A percentile compares a stretch with the other conserved stretches of the same genome.
phyloP scores from a whole-genome alignment of 176 grass and related monocot genomes.

The Panicum miliaceum region DNA sequence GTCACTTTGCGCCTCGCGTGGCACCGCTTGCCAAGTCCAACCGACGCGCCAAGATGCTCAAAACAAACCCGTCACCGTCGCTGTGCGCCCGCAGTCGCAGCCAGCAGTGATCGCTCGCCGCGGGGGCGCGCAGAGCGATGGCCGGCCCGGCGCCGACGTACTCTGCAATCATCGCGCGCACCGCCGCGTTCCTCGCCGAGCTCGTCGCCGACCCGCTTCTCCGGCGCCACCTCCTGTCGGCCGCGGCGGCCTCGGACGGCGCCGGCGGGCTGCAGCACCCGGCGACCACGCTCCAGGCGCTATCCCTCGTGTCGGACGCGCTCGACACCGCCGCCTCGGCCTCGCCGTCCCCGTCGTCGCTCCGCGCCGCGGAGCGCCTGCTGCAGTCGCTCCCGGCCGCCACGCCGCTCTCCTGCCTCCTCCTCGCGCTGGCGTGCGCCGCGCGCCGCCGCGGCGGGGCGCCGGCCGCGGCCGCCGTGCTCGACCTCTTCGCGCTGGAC shows the following conservation, averaged over 20 bases:
- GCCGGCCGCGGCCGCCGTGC: conserved; percentile 43
- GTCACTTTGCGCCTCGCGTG: conserved; percentile 20
- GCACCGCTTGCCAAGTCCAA: conserved; percentile 4
- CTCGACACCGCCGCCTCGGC: conserved; percentile 50
- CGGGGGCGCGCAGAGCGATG: conserved; percentile 29
- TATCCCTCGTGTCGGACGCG: conserved; percentile 59
- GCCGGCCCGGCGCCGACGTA: conserved; percentile 29
- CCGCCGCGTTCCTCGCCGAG: conserved; percentile 56
- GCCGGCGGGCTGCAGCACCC: conserved; percentile 19
- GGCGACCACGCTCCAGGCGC: conserved; percentile 48
- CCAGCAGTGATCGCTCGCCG: neutral
- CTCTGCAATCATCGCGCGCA: conserved; percentile 45
- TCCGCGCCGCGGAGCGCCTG: conserved; percentile 60
- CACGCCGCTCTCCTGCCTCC: conserved; percentile 54
- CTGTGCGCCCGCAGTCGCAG: neutral
- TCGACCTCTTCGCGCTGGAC: conserved; percentile 68
- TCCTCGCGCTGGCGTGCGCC: conserved; percentile 51
- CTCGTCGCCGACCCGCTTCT: conserved; percentile 61
- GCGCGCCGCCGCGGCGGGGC: conserved; percentile 37
- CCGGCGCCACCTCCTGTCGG: conserved; percentile 57
- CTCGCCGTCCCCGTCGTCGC: conserved; percentile 49
- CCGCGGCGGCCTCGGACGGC: conserved; percentile 21
- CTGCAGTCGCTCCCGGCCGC: conserved; percentile 45
- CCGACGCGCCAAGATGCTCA: neutral
- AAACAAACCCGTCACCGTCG: conserved; percentile 14